phyloP scores from a whole-genome alignment of 1,139 yeast genomes.

The Zygoascus meyerae region DNA sequence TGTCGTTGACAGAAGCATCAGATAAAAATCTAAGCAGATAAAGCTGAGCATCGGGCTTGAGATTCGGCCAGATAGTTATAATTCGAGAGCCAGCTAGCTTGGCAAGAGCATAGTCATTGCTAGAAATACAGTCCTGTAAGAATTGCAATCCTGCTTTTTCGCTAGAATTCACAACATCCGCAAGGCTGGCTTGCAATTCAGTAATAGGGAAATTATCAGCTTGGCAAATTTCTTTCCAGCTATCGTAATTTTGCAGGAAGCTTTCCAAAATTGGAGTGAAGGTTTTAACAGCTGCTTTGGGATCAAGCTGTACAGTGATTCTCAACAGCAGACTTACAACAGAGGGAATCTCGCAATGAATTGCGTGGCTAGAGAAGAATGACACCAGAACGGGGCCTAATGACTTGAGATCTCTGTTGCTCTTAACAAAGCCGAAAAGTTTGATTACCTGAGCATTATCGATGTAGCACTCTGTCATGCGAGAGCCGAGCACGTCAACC shows the following conservation, averaged over 20 bases:
- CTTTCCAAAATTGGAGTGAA: slow-evolving; percentile 31
- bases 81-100: slow-evolving; percentile 48
- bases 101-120: slow-evolving; percentile 47
- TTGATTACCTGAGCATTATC: slow-evolving; percentile 42
- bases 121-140: slow-evolving; percentile 43
- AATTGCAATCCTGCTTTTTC: slow-evolving; percentile 61
- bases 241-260: slow-evolving; percentile 41
- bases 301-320: slow-evolving; percentile 35
- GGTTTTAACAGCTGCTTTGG: slow-evolving; percentile 25
- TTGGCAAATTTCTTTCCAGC: slow-evolving; percentile 43
- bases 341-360: slow-evolving; percentile 40
- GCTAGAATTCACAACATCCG: slow-evolving; percentile 51
- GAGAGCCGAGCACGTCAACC: slow-evolving; percentile 37
- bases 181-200: slow-evolving; percentile 51
- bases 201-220: slow-evolving; percentile 45
- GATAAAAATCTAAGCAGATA: slow-evolving; percentile 54
- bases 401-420: slow-evolving; percentile 17
- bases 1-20: slow-evolving; percentile 46
- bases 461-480: slow-evolving; percentile 38
- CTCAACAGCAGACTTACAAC: slow-evolving; percentile 41
- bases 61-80: slow-evolving; percentile 46
- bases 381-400: slow-evolving; percentile 33
- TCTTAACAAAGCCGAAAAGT: slow-evolving; percentile 29
- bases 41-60: slow-evolving; percentile 55
- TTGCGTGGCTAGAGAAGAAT: slow-evolving; percentile 48